Evolutionary conservation across 2,329 filamentous ascomycete genomes (phyloP), one percentile per base, ranked within the genome.

Genomic region (Cercospora janseana): DNA sequence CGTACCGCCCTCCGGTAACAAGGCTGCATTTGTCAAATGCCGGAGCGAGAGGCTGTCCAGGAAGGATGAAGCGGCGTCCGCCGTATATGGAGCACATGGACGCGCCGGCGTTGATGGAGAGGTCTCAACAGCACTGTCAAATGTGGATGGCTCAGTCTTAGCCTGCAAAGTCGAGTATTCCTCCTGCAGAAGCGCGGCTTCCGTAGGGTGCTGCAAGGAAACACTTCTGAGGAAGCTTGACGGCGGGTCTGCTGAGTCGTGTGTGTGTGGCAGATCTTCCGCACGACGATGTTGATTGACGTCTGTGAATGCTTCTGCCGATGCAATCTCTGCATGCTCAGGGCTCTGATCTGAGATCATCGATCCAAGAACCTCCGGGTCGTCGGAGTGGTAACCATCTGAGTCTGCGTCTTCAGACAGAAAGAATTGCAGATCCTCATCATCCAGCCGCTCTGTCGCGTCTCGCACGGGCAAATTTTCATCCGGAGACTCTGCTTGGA

Each of bases 131-230:
- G n/a, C n/a, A n/a, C n/a, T n/a, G n/a, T n/a, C n/a, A n/a, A n/a
- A n/a, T n/a, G n/a, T 28, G 13, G 29, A 26, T 34, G 29, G 6
- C 7, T 35, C n/a, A 13, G 7, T 21, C 7, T 12, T 12, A 23
- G 28, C 15, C 16, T 46, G 31, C 16, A 37, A 13, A 18, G 4
- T 5, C 6, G 32, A 26, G 44, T 24, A 31, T 9, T 24, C 24
- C 29, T 47, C 44, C 9, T 32, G 44, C 24, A 47, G 21, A 4
- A 47, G 32, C 21, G 44, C 44, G 21, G 44, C 44, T 16, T 47
- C 24, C 2, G 44, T 47, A 12, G 40, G 32, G 13, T 47, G 31
- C 34, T 35, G 21, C 7, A 47, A 27, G 4, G 44, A 47, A 12
- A 49, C 37, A n/a, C 46, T 43, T 6, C 44, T 40, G 8, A 46